Evolutionary conservation across 176 grass and related monocot species (phyloP).

Genomic region (Hyparrhenia diplandra): DNA sequence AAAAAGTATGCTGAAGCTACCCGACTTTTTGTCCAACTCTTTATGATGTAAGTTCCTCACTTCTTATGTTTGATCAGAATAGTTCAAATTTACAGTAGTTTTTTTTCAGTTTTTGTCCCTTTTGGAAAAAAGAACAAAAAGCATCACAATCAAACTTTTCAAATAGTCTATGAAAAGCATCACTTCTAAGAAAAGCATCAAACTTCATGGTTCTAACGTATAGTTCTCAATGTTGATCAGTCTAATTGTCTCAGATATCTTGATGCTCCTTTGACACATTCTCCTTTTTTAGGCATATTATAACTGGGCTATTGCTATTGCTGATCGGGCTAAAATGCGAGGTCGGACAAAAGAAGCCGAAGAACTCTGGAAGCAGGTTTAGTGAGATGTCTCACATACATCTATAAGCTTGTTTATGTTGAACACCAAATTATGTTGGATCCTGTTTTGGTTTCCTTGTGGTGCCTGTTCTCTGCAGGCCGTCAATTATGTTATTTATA

Average conservation of each 20-base stretch:
- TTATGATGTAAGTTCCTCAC: conserved; percentile 78
- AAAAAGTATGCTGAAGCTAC: conserved; percentile 98
- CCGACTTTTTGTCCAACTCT: conserved; percentile 75
- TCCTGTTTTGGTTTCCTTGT: conserved; percentile 16
- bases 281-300: conserved; percentile 78
- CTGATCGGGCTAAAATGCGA: conserved; percentile 98
- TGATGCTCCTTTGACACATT: not conserved
- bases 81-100: not conserved
- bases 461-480: not conserved
- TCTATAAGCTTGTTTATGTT: conserved; percentile 4
- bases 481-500: not conserved
- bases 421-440: not conserved
- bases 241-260: not conserved
- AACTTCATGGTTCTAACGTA: not conserved
- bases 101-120: not conserved
- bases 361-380: conserved; percentile 98
- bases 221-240: not conserved
- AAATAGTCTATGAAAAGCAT: not conserved
- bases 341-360: conserved; percentile 98
- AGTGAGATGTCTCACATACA: conserved; percentile 14
- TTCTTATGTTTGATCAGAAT: not conserved
- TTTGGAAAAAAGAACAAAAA: not conserved
- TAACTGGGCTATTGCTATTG: conserved; percentile 99
- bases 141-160: not conserved
- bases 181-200: conserved; percentile 14